Percentiles rank a stretch among this genome's conserved stretches.
Evolutionary conservation across 2,329 filamentous ascomycete species (phyloP).

Genomic region (Blumeria hordei): DNA sequence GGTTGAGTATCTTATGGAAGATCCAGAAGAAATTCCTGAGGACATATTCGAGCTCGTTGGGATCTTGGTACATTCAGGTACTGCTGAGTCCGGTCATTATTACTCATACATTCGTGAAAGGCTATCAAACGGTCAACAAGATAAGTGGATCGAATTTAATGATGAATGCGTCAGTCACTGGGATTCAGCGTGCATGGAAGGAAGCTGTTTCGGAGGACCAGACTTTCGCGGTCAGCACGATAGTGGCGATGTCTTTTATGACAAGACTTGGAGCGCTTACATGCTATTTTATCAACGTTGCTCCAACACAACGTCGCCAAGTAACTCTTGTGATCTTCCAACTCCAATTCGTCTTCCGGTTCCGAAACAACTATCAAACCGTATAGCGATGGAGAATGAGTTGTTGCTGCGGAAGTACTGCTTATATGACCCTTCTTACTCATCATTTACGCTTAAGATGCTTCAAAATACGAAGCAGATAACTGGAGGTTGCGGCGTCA

Average conservation of each 20-base stretch:
- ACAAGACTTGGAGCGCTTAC: slow-evolving; percentile 71
- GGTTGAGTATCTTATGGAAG: slow-evolving; percentile 54
- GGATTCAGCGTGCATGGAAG: slow-evolving; percentile 48
- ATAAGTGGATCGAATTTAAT: slow-evolving; percentile 76
- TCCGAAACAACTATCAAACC: slow-evolving; percentile 23
- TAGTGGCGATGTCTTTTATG: slow-evolving; percentile 23
- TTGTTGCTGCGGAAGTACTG: slow-evolving; percentile 52
- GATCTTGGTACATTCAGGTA: slow-evolving; percentile 78
- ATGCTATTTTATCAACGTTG: slow-evolving; percentile 93
- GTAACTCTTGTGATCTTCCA: slow-evolving; percentile 16
- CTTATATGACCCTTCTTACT: slow-evolving; percentile 50
- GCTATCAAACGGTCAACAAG: slow-evolving; percentile 23
- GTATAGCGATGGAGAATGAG: slow-evolving; percentile 50
- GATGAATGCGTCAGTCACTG: slow-evolving; percentile 62
- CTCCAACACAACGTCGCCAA: slow-evolving; percentile 32
- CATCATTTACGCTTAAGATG: slow-evolving; percentile 38
- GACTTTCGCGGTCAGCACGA: slow-evolving; percentile 28
- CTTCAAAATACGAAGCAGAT: slow-evolving; percentile 30
- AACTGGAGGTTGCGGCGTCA: slow-evolving; percentile 22
- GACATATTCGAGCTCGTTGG: slow-evolving; percentile 90
- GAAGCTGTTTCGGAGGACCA: slow-evolving; percentile 55
- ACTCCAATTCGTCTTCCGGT: slow-evolving; percentile 23
- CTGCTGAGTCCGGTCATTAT: slow-evolving; percentile 85
- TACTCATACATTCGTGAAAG: slow-evolving; percentile 85
- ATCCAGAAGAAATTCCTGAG: slow-evolving; percentile 26